Base-by-base conservation (phyloP, 805 yeast genomes). In the Candida ipomoeae region DNA sequence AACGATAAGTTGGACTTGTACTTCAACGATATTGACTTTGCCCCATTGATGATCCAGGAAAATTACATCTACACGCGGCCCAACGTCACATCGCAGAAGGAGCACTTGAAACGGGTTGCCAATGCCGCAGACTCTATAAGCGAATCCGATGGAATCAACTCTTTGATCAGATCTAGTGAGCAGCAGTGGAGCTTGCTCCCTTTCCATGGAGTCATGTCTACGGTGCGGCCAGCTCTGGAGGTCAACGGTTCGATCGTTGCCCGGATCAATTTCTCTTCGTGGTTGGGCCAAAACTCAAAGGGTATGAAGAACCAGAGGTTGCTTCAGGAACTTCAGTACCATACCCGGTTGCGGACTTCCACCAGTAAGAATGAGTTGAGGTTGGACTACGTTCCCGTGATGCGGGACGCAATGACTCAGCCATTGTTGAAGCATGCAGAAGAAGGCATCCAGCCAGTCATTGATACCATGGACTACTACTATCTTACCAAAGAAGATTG, bases 161-260 rank as follows among this genome's bases (percentile, higher is more conserved):
- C 82, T 26, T 77, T 81, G 64, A 92, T 94, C 51, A 87, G 96
- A 62, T 86, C 96, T 40, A 80, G 92, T 38, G 96, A 91, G 57
- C 98, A 92, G 66, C 88, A 87, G 58, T 91, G 98, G 98, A 82
- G 94, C 53, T 75, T 92, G 52, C 78, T 94, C 74, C 99, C 98
- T 6, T 77, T 89, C 60, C 97, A 89, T 68, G 97, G 90, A 0
- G 78, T 89, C 3, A 74, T 87, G 75, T 91, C 97, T 1, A 80
- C 96, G 0, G 89, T 94, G 11, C 71, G 80, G 44, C 99, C 98
- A 1, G 78, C 89, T 0, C 81, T 82, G 33, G 79, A 76, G 55
- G 83, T 89, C 18, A 84, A 88, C 14, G 97, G 97, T 6, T 79
- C 77, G 45, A 67, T 85, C 44, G 68, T 77, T 1, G 86, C 86